phyloP scores from a whole-genome alignment of 805 yeast genomes.

The Candida parachauliodes region DNA sequence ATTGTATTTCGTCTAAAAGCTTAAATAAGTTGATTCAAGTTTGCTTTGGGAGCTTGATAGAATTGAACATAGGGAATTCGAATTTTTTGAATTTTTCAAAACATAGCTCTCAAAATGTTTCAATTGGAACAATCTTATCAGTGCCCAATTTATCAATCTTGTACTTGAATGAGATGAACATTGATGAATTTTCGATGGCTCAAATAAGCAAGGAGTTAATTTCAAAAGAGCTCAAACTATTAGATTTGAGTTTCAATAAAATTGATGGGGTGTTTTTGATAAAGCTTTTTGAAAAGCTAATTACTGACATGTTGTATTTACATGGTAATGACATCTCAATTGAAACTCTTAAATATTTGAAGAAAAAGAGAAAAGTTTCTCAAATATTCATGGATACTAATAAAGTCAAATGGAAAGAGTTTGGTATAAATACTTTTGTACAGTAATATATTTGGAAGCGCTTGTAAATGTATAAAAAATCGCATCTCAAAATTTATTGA shows the following conservation, averaged over 20 bases:
- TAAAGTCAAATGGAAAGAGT: conserved; percentile 29
- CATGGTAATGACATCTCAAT: conserved; percentile 30
- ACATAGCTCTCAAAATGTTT: background rate
- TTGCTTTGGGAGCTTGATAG: conserved; percentile 25
- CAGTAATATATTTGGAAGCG: conserved; percentile 6
- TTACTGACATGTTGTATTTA: conserved; percentile 21
- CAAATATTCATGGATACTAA: conserved; percentile 18
- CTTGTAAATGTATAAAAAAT: too few relatives aligned
- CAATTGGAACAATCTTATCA: conserved; percentile 4
- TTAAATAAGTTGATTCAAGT: conserved; percentile 36
- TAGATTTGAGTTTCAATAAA: conserved; percentile 37
- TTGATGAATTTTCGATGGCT: conserved; percentile 33
- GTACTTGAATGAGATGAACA: conserved; percentile 30
- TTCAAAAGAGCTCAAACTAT: conserved; percentile 15
- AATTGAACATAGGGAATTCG: conserved; percentile 32
- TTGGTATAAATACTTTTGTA: conserved; percentile 31
- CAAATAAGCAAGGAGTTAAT: conserved; percentile 25
- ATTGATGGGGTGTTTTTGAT: conserved; percentile 40
- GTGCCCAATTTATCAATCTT: conserved; percentile 16
- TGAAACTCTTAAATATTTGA: conserved; percentile 7
- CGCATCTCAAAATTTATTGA: too few relatives aligned
- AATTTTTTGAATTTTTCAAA: conserved; percentile 25
- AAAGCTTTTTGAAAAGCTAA: conserved; percentile 20
- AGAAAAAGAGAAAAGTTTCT: conserved; percentile 1
- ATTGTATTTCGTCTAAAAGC: conserved; percentile 39